These are phyloP conservation scores for Calocybe gambosa DNA, from an alignment of 1,284 basidiomycete genomes.

Conservation along the genomic window DNA sequence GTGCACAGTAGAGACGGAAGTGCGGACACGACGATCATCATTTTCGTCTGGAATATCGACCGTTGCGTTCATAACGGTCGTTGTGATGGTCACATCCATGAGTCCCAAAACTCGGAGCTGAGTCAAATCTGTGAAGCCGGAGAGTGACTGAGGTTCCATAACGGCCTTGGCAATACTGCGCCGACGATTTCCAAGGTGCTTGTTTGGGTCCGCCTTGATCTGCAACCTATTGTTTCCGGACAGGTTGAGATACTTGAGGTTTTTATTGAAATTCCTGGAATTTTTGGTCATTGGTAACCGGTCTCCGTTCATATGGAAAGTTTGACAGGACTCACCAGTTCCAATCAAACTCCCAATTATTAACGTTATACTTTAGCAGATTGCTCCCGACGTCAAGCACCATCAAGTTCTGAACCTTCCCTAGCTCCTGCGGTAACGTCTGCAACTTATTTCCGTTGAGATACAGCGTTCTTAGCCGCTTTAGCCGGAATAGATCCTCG, in stretches of 20 bases:
- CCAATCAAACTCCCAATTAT: constrained; percentile 99
- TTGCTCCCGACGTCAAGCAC: constrained; percentile 95
- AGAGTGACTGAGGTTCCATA: constrained; percentile 43
- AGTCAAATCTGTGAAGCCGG: constrained; percentile 82
- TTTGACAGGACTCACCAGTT: constrained; percentile 71
- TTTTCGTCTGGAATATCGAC: constrained; percentile 80
- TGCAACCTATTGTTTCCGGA: constrained; percentile 46
- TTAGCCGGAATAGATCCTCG: constrained; percentile 75
- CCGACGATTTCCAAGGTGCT: constrained; percentile 20
- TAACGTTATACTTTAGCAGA: constrained; percentile 94
- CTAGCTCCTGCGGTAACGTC: constrained; percentile 88
- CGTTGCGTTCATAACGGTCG: constrained; percentile 42
- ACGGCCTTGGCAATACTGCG: constrained; percentile 19
- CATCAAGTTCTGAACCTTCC: constrained; percentile 74
- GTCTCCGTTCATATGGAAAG: constrained; percentile 4
- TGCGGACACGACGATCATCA: constrained; percentile 88
- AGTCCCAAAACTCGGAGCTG: constrained; percentile 88
- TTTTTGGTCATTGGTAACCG: background rate
- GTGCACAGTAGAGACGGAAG: constrained; percentile 87
- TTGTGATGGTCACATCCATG: constrained; percentile 94
- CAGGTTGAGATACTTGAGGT: constrained; percentile 78
- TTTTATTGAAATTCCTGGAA: constrained; percentile 91
- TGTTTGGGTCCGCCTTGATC: constrained; percentile 36
- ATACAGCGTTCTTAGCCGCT: constrained; percentile 70
- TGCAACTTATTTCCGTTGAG: constrained; percentile 94